These are phyloP conservation scores for Pythium rhizo-oryzae DNA, from an alignment of 352 stramenopile genomes.

Conservation along the genomic window DNA sequence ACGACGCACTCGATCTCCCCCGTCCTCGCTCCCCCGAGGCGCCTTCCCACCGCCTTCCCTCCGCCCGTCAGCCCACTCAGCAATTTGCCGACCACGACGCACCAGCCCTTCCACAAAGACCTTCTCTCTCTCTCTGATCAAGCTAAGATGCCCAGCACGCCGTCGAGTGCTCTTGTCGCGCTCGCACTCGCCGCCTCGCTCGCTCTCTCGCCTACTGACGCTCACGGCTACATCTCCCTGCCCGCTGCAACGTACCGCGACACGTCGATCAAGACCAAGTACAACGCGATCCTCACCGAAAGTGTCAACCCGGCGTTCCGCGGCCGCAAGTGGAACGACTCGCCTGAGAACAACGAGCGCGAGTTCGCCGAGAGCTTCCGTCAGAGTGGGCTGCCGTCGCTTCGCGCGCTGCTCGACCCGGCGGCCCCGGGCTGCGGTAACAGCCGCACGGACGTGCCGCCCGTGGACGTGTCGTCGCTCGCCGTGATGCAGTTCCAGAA, in stretches of 20 bases:
- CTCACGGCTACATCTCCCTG: conserved; percentile 40
- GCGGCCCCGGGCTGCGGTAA: conserved; percentile 34
- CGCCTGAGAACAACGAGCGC: conserved; percentile 33
- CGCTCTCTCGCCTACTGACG: conserved; percentile 11
- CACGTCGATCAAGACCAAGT: conserved; percentile 37
- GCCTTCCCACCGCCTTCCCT: neutral
- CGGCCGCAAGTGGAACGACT: conserved; percentile 41
- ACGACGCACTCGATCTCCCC: too few species aligned
- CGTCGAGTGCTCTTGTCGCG: neutral
- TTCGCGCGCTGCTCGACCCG: conserved; percentile 31
- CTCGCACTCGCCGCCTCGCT: conserved; percentile 7
- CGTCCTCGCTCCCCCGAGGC: too few species aligned
- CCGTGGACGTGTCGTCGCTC: conserved; percentile 32
- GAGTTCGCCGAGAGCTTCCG: conserved; percentile 34
- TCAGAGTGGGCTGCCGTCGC: conserved; percentile 20
- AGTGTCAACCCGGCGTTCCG: conserved; percentile 32
- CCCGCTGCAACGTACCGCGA: conserved; percentile 34
- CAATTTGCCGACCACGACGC: conserved; percentile 14
- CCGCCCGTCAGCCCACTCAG: conserved; percentile 19
- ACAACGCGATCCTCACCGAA: conserved; percentile 26
- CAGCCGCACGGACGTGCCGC: conserved; percentile 35
- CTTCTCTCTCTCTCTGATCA: neutral
- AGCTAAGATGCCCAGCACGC: conserved; percentile 5
- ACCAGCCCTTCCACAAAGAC: neutral
- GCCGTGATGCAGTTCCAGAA: conserved; percentile 37